These are phyloP conservation scores for Chaetomium tenue DNA, from an alignment of 495 filamentous ascomycete genomes.

Conservation along the genomic window DNA sequence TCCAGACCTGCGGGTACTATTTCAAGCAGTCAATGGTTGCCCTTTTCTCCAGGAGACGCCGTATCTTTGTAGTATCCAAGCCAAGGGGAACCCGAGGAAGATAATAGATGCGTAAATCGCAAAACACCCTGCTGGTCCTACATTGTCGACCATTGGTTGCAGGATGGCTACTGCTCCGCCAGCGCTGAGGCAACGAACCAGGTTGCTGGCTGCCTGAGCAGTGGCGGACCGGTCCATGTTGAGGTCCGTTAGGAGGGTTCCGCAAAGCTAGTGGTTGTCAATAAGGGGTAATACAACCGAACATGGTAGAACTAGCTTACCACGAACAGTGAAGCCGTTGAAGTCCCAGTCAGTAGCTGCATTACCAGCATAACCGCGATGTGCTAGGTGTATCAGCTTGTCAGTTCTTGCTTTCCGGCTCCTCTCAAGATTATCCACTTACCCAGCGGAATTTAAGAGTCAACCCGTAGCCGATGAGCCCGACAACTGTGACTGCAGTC, in stretches of 20 bases:
- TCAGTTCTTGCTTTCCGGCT: background rate
- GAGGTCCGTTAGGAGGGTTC: constrained; percentile 35
- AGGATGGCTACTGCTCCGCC: constrained; percentile 14
- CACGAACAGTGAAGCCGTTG: constrained; percentile 14
- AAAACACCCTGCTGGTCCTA: constrained; percentile 16
- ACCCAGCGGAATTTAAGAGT: constrained; percentile 13
- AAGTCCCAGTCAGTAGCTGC: constrained; percentile 16
- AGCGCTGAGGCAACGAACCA: constrained; percentile 17
- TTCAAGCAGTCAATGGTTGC: background rate
- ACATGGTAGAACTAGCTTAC: background rate
- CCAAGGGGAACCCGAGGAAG: constrained; percentile 2
- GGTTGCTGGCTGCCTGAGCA: constrained; percentile 17
- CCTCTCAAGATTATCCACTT: background rate
- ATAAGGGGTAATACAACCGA: too few species aligned
- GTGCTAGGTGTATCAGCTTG: background rate
- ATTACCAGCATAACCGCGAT: constrained; percentile 17
- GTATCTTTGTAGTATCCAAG: constrained; percentile 13
- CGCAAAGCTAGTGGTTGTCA: constrained; percentile 17
- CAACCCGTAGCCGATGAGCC: constrained; percentile 15
- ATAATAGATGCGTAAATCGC: constrained; percentile 15
- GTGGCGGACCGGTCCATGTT: constrained; percentile 25
- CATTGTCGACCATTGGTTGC: constrained; percentile 14
- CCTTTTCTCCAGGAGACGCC: constrained; percentile 17
- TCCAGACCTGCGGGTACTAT: background rate
- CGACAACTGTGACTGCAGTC: constrained; percentile 4